Evolutionary conservation across 2,329 filamentous ascomycete genomes (phyloP).

Genomic region (Exophiala sideris): DNA sequence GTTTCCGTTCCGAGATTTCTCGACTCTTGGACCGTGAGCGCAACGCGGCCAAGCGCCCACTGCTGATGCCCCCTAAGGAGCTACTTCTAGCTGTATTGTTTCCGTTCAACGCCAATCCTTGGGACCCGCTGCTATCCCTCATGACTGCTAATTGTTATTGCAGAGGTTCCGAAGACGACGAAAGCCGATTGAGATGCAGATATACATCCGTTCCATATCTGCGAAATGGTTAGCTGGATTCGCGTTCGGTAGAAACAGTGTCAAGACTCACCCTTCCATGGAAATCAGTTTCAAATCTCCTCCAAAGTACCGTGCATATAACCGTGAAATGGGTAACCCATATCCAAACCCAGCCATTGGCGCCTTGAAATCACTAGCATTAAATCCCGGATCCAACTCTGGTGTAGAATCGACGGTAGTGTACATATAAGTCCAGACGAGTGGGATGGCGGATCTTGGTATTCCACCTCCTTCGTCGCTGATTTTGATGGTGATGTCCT

Average conservation of each 20-base stretch:
- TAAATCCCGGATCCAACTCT: conserved; percentile 92
- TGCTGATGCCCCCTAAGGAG: conserved; percentile 14
- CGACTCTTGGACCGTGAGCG: conserved; percentile 67
- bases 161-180: conserved; percentile 90
- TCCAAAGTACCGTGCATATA: conserved; percentile 96
- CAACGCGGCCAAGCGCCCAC: conserved; percentile 50
- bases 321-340: conserved; percentile 83
- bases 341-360: conserved; percentile 99
- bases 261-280: conserved; percentile 83
- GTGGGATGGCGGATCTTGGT: conserved; percentile 82
- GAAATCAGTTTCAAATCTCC: conserved; percentile 96
- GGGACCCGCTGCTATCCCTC: conserved; percentile 34
- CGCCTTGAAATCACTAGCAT: conserved; percentile 98
- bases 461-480: conserved; percentile 96
- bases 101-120: conserved; percentile 52
- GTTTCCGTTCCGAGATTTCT: conserved; percentile 81
- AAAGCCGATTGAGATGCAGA: conserved; percentile 92
- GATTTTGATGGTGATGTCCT: conserved; percentile 99
- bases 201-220: conserved; percentile 99
- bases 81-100: neutral
- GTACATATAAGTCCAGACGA: conserved; percentile 99
- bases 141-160: conserved; percentile 88
- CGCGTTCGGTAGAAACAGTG: conserved; percentile 13
- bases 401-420: conserved; percentile 96
- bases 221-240: conserved; percentile 28